Percentiles rank a stretch among this genome's conserved stretches.
phyloP scores from a whole-genome alignment of 2,329 filamentous ascomycete genomes.

The Neopestalotiopsis rosae region DNA sequence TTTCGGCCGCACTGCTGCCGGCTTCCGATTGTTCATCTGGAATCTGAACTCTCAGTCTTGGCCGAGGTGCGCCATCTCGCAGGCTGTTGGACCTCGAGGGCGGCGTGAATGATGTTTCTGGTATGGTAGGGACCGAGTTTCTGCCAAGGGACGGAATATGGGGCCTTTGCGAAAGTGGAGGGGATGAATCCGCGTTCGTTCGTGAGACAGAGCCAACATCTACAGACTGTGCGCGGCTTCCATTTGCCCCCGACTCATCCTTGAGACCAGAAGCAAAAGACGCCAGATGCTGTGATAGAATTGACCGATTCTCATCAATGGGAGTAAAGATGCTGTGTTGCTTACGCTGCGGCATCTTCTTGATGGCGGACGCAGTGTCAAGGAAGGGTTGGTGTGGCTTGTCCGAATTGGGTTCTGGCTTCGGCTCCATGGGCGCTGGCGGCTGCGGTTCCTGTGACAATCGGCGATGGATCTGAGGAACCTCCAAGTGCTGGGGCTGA shows the following conservation, averaged over 20 bases:
- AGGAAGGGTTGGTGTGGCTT: slow-evolving; percentile 44
- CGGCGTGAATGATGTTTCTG: slow-evolving; percentile 69
- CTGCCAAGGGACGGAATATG: slow-evolving; percentile 56
- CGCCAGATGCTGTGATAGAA: slow-evolving; percentile 83
- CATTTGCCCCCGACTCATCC: slow-evolving; percentile 43
- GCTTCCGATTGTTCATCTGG: slow-evolving; percentile 86
- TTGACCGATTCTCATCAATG: slow-evolving; percentile 89
- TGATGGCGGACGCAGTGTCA: slow-evolving; percentile 58
- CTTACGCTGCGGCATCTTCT: slow-evolving; percentile 75
- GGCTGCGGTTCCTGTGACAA: slow-evolving; percentile 47
- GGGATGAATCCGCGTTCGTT: slow-evolving; percentile 55
- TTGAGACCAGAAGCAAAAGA: slow-evolving; percentile 60
- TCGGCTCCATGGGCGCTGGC: slow-evolving; percentile 56
- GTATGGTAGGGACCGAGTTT: slow-evolving; percentile 65
- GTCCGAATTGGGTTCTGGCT: slow-evolving; percentile 53
- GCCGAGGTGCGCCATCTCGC: slow-evolving; percentile 72
- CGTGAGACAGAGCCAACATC: slow-evolving; percentile 65
- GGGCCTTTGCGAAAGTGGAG: slow-evolving; percentile 56
- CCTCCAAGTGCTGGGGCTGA: slow-evolving; percentile 25
- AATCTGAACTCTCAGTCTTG: slow-evolving; percentile 91
- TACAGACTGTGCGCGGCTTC: slow-evolving; percentile 66
- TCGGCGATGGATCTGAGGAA: slow-evolving; percentile 32
- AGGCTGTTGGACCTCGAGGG: slow-evolving; percentile 81
- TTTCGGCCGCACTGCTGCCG: slow-evolving; percentile 76
- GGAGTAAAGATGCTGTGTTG: slow-evolving; percentile 96